Conservation (phyloP, 192 early-diverging fungal species). For the Cladochytrium replicatum region DNA sequence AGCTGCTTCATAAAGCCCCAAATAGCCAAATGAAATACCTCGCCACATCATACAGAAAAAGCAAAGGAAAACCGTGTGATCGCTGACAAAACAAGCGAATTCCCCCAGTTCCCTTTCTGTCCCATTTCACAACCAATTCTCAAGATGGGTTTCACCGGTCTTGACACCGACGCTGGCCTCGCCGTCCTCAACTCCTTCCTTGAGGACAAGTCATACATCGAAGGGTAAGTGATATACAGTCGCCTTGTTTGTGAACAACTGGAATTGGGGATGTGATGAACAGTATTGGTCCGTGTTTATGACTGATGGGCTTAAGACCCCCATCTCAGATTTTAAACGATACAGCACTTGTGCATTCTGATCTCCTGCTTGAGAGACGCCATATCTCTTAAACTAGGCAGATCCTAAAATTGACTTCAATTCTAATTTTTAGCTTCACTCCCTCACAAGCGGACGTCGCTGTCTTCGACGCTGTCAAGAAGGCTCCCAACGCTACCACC, state of each 20-base stretch:
- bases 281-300: conserved; percentile 30
- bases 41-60: too few species aligned
- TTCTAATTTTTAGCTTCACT: conserved; percentile 19
- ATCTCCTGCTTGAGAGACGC: conserved; percentile 1
- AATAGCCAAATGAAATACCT: too few species aligned
- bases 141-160: conserved; percentile 22
- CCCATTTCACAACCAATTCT: too few species aligned
- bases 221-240: conserved; percentile 26
- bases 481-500: conserved; percentile 58
- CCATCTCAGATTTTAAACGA: conserved; percentile 26
- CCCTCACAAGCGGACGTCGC: conserved; percentile 74
- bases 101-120: too few species aligned
- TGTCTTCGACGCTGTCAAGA: conserved; percentile 69
- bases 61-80: too few species aligned
- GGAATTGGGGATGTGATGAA: conserved; percentile 28
- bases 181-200: conserved; percentile 25
- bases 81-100: too few species aligned
- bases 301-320: conserved; percentile 50
- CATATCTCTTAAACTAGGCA: conserved; percentile 3
- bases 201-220: conserved; percentile 31
- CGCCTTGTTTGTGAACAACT: conserved; percentile 1
- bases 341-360: neutral
- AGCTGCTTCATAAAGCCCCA: too few species aligned
- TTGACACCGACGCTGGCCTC: conserved; percentile 18
- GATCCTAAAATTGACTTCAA: neutral